Conservation (phyloP, 805 yeast genomes). For the Diddensiella transvaalensis region DNA sequence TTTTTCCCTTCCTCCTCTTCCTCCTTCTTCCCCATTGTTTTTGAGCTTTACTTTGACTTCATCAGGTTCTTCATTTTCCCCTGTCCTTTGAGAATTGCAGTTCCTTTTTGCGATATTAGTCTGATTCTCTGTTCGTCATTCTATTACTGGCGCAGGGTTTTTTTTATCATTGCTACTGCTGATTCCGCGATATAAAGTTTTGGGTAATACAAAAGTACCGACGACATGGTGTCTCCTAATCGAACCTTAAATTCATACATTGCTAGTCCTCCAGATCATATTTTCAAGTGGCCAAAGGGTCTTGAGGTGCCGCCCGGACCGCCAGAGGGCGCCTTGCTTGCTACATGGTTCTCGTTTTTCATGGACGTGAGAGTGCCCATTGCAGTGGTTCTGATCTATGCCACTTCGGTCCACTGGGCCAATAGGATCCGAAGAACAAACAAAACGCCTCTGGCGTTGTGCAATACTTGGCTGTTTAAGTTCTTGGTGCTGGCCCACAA, state of each 20-base stretch:
- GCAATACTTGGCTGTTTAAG: constrained; percentile 47
- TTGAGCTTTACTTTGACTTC: too few relatives aligned
- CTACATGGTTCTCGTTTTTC: constrained; percentile 23
- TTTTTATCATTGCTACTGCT: too few relatives aligned
- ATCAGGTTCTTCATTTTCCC: too few relatives aligned
- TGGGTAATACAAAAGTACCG: too few relatives aligned
- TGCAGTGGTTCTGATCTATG: constrained; percentile 55
- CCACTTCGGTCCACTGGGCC: constrained; percentile 51
- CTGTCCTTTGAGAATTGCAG: too few relatives aligned
- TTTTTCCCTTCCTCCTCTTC: too few relatives aligned
- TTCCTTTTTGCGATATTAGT: too few relatives aligned
- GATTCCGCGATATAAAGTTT: too few relatives aligned
- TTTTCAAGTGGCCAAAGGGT: constrained; percentile 23
- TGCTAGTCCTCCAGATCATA: constrained; percentile 18
- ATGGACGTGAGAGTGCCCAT: constrained; percentile 54
- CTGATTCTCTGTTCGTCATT: too few relatives aligned
- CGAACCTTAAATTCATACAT: constrained; percentile 1
- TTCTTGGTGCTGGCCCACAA: constrained; percentile 58
- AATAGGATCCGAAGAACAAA: constrained; percentile 47
- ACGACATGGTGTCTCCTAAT: background rate
- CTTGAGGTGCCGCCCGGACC: constrained; percentile 22
- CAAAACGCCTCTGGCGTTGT: constrained; percentile 48
- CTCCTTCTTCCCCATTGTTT: too few relatives aligned
- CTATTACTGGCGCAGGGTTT: too few relatives aligned
- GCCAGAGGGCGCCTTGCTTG: constrained; percentile 14